These are phyloP conservation scores for Sphaceloma murrayae DNA, from an alignment of 2,329 filamentous ascomycete genomes.

Conservation along the genomic window DNA sequence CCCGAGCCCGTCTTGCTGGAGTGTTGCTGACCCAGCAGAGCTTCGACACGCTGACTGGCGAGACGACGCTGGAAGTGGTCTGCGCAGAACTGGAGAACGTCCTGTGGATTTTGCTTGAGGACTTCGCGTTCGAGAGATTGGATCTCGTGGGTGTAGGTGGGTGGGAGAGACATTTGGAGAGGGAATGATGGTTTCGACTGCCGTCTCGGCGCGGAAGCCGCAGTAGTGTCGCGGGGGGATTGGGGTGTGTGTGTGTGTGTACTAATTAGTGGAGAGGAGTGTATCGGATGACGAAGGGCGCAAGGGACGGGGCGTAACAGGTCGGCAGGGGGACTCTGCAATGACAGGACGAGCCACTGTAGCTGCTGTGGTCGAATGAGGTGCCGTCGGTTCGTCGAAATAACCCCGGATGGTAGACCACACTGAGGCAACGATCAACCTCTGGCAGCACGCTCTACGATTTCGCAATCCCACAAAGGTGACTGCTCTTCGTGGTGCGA, in stretches of 20 bases:
- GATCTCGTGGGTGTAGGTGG: conserved; percentile 53
- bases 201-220: conserved; percentile 16
- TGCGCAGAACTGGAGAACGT: conserved; percentile 61
- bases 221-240: conserved; percentile 2
- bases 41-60: conserved; percentile 53
- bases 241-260: too few species aligned
- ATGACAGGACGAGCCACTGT: too few species aligned
- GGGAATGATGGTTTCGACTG: conserved; percentile 14
- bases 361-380: background rate
- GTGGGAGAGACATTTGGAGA: conserved; percentile 32
- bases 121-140: conserved; percentile 54
- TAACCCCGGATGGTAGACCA: conserved; percentile 5
- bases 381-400: background rate
- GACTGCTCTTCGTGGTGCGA: background rate
- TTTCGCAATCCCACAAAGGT: background rate
- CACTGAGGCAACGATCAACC: conserved; percentile 14
- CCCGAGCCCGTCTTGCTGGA: conserved; percentile 34
- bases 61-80: conserved; percentile 59
- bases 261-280: conserved; percentile 16
- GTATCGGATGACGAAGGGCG: conserved; percentile 14
- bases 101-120: conserved; percentile 47
- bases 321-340: background rate
- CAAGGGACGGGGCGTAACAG: conserved; percentile 15
- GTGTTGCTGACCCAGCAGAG: conserved; percentile 43
- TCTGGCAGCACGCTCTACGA: conserved; percentile 8